These are phyloP conservation scores for Platanus orientalis DNA, from an alignment of 164 flowering plant species.

Conservation along the genomic window DNA sequence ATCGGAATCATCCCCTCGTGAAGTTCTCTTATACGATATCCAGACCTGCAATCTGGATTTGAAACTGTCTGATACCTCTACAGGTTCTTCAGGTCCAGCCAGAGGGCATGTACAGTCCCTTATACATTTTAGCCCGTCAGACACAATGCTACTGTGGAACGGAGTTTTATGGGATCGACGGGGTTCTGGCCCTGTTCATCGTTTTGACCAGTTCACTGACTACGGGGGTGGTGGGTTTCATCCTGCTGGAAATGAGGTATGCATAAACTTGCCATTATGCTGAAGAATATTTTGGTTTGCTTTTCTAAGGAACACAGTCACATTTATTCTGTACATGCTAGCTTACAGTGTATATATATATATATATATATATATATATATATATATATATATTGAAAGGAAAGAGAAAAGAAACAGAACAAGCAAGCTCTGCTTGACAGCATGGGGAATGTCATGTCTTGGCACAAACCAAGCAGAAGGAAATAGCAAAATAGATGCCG, in stretches of 20 bases:
- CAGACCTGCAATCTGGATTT: constrained; percentile 57
- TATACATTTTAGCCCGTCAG: constrained; percentile 81
- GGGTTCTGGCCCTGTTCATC: constrained; percentile 55
- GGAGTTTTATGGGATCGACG: constrained; percentile 96
- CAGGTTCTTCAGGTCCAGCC: constrained; percentile 32
- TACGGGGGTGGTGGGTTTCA: constrained; percentile 99
- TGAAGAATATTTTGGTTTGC: not conserved
- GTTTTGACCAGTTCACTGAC: constrained; percentile 89
- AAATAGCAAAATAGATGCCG: no score
- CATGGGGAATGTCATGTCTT: no score
- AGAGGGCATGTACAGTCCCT: constrained; percentile 65
- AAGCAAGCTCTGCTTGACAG: no score
- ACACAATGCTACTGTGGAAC: constrained; percentile 89
- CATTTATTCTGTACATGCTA: no score
- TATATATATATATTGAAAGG: no score
- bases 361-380: no score
- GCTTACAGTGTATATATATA: no score
- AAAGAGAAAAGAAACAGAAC: no score
- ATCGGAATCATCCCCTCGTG: constrained; percentile 50
- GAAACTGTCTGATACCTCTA: constrained; percentile 52
- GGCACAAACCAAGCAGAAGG: no score
- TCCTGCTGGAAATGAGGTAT: constrained; percentile 99
- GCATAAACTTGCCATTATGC: constrained; percentile 1
- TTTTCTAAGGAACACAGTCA: no score
- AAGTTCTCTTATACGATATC: constrained; percentile 78